These are phyloP conservation scores for Xylariaceae sp. DNA, from an alignment of 2,329 filamentous ascomycete genomes.

Conservation along the genomic window DNA sequence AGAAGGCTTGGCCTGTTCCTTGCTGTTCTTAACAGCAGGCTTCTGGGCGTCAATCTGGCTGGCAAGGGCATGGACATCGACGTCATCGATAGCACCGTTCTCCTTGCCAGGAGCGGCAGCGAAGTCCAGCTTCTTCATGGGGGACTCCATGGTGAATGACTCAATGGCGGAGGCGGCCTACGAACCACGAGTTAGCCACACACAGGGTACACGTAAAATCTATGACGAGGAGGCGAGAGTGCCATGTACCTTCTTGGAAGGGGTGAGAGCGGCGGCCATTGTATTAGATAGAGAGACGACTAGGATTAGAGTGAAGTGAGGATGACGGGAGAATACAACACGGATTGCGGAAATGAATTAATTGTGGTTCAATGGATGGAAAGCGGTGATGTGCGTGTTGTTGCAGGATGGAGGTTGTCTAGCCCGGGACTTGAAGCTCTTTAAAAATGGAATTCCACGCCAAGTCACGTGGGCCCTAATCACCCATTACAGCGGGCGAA, in stretches of 20 bases:
- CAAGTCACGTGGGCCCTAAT: constrained; percentile 28
- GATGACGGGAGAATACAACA: constrained; percentile 10
- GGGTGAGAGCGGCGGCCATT: constrained; percentile 71
- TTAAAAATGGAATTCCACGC: constrained; percentile 25
- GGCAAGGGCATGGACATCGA: constrained; percentile 44
- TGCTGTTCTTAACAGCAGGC: constrained; percentile 44
- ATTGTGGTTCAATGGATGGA: constrained; percentile 13
- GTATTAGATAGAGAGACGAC: constrained; percentile 25
- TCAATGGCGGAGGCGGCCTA: constrained; percentile 84
- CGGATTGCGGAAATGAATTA: not conserved
- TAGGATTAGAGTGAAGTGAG: constrained; percentile 17
- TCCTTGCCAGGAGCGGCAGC: constrained; percentile 66
- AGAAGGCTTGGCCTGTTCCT: constrained; percentile 36
- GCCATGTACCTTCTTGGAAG: constrained; percentile 51
- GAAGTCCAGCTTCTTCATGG: constrained; percentile 85
- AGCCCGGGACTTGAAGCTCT: constrained; percentile 23
- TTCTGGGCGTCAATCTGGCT: constrained; percentile 59
- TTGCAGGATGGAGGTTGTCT: constrained; percentile 21
- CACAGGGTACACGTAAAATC: not conserved
- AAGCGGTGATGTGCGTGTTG: constrained; percentile 16
- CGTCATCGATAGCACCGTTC: constrained; percentile 57
- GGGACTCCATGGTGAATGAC: constrained; percentile 87
- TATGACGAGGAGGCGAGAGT: constrained; percentile 27
- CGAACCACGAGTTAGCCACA: constrained; percentile 22
- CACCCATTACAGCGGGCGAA: constrained; percentile 16